Evolutionary conservation across 2,329 filamentous ascomycete genomes (phyloP).

Genomic region (Colletotrichum sp.): DNA sequence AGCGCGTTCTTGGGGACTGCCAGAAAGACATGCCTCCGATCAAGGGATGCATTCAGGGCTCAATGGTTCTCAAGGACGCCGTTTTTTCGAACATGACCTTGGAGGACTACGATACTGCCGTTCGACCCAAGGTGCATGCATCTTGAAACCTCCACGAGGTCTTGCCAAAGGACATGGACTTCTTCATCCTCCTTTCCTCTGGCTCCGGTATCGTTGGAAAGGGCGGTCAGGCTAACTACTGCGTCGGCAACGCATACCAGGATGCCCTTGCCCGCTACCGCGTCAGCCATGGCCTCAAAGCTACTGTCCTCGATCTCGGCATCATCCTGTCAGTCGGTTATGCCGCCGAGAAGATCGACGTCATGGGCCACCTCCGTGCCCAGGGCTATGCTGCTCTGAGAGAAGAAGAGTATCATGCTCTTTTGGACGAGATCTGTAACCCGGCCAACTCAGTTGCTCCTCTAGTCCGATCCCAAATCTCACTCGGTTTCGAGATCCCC

Average conservation of each 20-base stretch:
- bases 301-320: constrained; percentile 56
- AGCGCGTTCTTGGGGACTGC: not conserved
- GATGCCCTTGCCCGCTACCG: constrained; percentile 47
- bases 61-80: constrained; percentile 45
- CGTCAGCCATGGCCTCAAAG: constrained; percentile 40
- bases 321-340: constrained; percentile 51
- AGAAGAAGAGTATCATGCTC: not conserved
- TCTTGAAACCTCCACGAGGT: constrained; percentile 31
- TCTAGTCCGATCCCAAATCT: not conserved
- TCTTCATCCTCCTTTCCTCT: constrained; percentile 39
- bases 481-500: not conserved
- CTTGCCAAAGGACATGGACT: constrained; percentile 34
- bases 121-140: constrained; percentile 38
- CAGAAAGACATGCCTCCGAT: not conserved
- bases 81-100: constrained; percentile 38
- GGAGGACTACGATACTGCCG: constrained; percentile 32
- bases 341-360: not conserved
- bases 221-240: constrained; percentile 46
- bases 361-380: not conserved
- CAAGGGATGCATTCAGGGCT: constrained; percentile 24
- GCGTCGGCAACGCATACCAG: constrained; percentile 46
- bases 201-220: constrained; percentile 28
- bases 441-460: not conserved
- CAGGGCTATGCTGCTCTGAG: not conserved
- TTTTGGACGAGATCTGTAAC: not conserved